Evolutionary conservation across 75 land plant species (phyloP), one percentile per base, ranked within the genome.

Genomic region (Selaginella moellendorffii): DNA sequence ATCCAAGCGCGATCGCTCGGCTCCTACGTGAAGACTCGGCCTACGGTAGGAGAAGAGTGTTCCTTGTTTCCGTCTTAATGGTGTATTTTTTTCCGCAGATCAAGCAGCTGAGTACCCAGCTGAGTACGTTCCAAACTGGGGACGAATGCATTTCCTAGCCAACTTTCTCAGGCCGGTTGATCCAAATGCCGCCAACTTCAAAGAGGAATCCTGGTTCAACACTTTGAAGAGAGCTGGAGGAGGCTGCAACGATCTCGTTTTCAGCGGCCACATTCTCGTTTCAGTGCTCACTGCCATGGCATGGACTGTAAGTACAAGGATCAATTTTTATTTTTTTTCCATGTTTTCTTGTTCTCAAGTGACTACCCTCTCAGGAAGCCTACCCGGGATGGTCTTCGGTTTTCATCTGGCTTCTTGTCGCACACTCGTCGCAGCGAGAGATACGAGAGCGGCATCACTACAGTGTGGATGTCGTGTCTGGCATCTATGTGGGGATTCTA

Each of bases 221-320:
- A 77, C 90, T 24, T 68, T 91, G 42, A 91, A 87, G 65, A 80
- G 78, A 68, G 88, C 97, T 25, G 83, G 81, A 18, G 97, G 93
- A 30, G 97, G 97, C 1, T 91, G 97, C 68, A 91, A 91, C 76
- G 97, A 91, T 75, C 82, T 91, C 28, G 10, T 87, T 58, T 91
- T 78, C 53, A 91, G 97, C 77, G 97, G 97, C 17, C 97, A 91
- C 63, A 87, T 91, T 78, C 70, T 82, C 53, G 93, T 91, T 53
- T 80, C 93, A 1, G 97, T 84, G 23, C 79, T 91, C 18, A 91
- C 97, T 56, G 93, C 93, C 26, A 91, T 91, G 97, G 93, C 97
- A 36, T 91, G 97, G 97, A 85, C 93, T 72, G 96, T 86, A 84
- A 24, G 61, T 22, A 36, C 46, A 36, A 14, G 46, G 46, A 5